Evolutionary conservation across 257 asterid genomes (phyloP).

Genomic region (Ajuga chamaepitys): DNA sequence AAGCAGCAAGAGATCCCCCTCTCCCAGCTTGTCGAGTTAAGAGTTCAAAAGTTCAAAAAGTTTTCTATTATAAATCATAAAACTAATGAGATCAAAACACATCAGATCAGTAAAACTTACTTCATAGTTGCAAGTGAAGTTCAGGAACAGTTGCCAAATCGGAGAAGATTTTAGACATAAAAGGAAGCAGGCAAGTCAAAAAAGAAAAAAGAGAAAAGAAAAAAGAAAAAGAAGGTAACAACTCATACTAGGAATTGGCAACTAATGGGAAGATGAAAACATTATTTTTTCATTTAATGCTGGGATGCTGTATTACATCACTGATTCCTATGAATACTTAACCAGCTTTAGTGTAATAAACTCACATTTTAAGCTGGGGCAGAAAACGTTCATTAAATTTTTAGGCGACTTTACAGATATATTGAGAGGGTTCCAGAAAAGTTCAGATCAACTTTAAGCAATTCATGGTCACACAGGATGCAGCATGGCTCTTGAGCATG

Average conservation of each 20-base stretch:
- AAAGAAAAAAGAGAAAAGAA: background rate
- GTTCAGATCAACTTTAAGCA: background rate
- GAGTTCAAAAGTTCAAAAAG: background rate
- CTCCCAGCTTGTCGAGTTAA: background rate
- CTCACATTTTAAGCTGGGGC: background rate
- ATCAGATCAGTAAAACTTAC: background rate
- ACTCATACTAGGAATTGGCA: background rate
- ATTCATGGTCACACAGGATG: background rate
- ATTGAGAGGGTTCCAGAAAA: background rate
- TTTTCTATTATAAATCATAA: background rate
- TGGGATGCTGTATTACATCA: background rate
- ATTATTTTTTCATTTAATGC: background rate
- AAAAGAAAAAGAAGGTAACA: background rate
- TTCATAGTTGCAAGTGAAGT: background rate
- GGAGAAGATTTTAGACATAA: background rate
- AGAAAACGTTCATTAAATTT: background rate
- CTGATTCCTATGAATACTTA: background rate
- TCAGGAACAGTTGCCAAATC: background rate
- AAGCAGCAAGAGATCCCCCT: background rate
- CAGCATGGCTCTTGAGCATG: background rate
- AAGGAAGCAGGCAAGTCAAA: background rate
- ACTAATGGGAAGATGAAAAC: background rate
- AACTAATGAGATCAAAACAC: background rate
- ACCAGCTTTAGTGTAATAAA: background rate
- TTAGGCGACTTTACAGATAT: background rate